Conservation (phyloP, 164 flowering plant species). For the Dillenia suffruticosa region DNA sequence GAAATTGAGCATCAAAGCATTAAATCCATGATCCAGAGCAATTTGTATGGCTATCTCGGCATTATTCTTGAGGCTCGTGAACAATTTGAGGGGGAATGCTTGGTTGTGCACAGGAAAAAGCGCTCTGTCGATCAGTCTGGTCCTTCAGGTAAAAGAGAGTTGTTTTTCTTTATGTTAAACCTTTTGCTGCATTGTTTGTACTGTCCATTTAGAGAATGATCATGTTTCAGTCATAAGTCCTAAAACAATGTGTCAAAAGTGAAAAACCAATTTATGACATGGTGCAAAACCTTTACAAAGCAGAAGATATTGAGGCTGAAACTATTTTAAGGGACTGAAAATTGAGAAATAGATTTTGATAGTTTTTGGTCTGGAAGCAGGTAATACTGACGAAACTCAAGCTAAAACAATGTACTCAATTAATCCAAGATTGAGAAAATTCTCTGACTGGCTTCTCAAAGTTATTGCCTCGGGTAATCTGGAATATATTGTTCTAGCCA, state of each 20-base stretch:
- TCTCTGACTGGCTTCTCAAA: constrained; percentile 94
- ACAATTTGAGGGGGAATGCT: constrained; percentile 84
- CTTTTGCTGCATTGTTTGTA: too few species aligned
- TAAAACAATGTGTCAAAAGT: too few species aligned
- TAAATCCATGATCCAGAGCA: constrained; percentile 76
- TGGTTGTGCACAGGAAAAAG: constrained; percentile 26
- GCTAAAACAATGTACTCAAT: constrained; percentile 50
- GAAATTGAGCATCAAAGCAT: constrained; percentile 78
- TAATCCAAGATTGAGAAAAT: constrained; percentile 65
- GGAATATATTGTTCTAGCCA: constrained; percentile 91
- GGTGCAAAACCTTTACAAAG: too few species aligned
- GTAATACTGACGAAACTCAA: constrained; percentile 18
- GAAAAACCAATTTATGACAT: too few species aligned
- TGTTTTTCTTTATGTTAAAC: too few species aligned
- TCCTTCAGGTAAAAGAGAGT: constrained; percentile 25
- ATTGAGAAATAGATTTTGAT: too few species aligned
- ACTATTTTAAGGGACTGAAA: too few species aligned
- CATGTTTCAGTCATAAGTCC: too few species aligned
- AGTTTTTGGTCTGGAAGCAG: constrained; percentile 20
- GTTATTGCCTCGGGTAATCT: constrained; percentile 78
- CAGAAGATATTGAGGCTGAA: too few species aligned
- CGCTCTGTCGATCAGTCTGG: constrained; percentile 26
- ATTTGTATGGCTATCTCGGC: constrained; percentile 80
- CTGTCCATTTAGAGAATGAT: too few species aligned
- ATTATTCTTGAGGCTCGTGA: constrained; percentile 98